phyloP scores from a whole-genome alignment of 2,329 filamentous ascomycete genomes.

The Cytospora piceae region DNA sequence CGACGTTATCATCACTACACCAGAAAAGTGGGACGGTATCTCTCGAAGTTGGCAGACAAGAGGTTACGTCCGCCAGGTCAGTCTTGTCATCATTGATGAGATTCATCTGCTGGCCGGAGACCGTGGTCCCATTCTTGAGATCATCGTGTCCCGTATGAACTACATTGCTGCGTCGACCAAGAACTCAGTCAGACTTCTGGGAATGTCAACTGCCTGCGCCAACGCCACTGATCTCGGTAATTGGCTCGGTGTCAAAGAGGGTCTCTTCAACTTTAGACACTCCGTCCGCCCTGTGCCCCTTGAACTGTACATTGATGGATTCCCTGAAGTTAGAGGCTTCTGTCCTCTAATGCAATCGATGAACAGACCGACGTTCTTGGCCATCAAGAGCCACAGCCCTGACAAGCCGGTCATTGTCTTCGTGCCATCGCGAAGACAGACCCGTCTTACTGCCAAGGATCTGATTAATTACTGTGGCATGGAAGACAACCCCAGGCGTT shows the following conservation, averaged over 20 bases:
- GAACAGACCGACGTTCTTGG: conserved; percentile 95
- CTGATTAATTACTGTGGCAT: conserved; percentile 97
- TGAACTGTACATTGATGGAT: conserved; percentile 96
- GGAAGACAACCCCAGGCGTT: conserved; percentile 95
- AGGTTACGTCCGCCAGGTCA: conserved; percentile 93
- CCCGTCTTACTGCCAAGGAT: conserved; percentile 91
- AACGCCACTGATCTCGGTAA: conserved; percentile 94
- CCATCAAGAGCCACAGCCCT: conserved; percentile 94
- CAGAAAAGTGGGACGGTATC: conserved; percentile 99
- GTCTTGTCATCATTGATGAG: conserved; percentile 96
- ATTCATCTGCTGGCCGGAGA: conserved; percentile 97
- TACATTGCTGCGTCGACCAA: conserved; percentile 96
- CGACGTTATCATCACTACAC: conserved; percentile 97
- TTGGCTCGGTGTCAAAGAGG: conserved; percentile 96
- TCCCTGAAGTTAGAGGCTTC: conserved; percentile 92
- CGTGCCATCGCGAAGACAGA: conserved; percentile 93
- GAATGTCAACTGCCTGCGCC: conserved; percentile 99
- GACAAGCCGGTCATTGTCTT: conserved; percentile 98
- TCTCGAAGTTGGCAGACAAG: conserved; percentile 98
- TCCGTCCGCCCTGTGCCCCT: conserved; percentile 95
- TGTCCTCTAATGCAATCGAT: conserved; percentile 98
- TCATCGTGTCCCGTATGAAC: conserved; percentile 94
- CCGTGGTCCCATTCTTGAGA: conserved; percentile 95
- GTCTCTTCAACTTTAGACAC: conserved; percentile 94
- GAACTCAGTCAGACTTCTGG: conserved; percentile 83